A percentile compares a stretch with the other conserved stretches of the same genome.
phyloP scores from a whole-genome alignment of 306 rosid species.

The Cercis canadensis region DNA sequence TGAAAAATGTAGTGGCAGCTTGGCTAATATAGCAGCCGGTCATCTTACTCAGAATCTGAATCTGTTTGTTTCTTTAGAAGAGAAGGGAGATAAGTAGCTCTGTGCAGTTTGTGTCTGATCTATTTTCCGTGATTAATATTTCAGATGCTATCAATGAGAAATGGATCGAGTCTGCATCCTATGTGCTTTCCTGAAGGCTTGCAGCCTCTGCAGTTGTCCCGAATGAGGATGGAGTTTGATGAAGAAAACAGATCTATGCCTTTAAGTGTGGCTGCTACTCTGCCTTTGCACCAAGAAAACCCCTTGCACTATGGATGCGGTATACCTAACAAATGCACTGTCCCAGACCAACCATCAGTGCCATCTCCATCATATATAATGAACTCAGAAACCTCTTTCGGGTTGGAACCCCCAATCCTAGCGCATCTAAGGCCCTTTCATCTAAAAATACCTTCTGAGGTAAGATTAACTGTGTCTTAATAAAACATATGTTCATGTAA shows the following conservation, averaged over 20 bases:
- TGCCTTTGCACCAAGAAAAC: slow-evolving; percentile 60
- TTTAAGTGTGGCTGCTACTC: slow-evolving; percentile 49
- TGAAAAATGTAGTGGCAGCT: background rate
- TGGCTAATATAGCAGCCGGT: no score
- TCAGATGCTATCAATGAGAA: slow-evolving; percentile 94
- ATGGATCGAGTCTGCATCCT: slow-evolving; percentile 82
- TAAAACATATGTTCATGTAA: background rate
- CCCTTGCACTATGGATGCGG: slow-evolving; percentile 51
- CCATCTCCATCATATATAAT: slow-evolving; percentile 56
- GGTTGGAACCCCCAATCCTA: slow-evolving; percentile 53
- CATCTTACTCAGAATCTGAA: no score
- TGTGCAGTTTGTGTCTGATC: slow-evolving; percentile 7
- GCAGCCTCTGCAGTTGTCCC: slow-evolving; percentile 60
- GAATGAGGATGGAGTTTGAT: slow-evolving; percentile 53
- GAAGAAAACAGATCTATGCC: slow-evolving; percentile 64
- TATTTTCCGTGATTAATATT: slow-evolving; percentile 29
- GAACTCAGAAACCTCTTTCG: slow-evolving; percentile 54
- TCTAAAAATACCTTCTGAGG: slow-evolving; percentile 56
- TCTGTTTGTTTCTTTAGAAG: background rate
- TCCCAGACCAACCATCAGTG: slow-evolving; percentile 49
- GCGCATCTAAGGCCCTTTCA: slow-evolving; percentile 57
- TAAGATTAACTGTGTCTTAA: slow-evolving; percentile 42
- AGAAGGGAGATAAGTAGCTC: background rate
- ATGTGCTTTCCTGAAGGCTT: slow-evolving; percentile 69
- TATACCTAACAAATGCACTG: slow-evolving; percentile 49